Base-by-base conservation (phyloP, 2,329 filamentous ascomycete genomes). In the Tothia fuscella region DNA sequence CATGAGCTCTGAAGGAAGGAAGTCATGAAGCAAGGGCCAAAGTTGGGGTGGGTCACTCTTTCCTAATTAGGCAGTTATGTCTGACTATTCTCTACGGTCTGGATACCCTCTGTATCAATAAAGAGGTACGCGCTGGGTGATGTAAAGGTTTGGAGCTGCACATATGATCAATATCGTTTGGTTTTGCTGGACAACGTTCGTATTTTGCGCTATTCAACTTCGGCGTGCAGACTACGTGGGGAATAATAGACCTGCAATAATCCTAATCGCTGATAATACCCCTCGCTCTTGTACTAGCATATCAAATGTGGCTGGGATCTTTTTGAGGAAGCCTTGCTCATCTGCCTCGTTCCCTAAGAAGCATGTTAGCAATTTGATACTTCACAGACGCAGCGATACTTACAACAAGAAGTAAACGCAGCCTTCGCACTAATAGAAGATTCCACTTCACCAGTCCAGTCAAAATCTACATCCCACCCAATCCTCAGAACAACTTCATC, bases 371-470 rank as follows among this genome's bases (percentile, higher is more conserved):
- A 22, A 10, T 20, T 20, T 20, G 12, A 37, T 19, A 9, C 7
- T 29, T n/a, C 26, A 29, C 9, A 20, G n/a, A 34, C 9, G 16
- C 4, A 14, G 10, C 14, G 14, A 41, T 14, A 71, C 78, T 70
- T 59, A 83, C 79, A 84, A 53, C 72, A 74, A 6, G 63, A 66
- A 1, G 80, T 79, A 30, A 77, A 61, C 4, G 71, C 70, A 2
- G 76, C 61, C 47, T 73, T 54, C 9, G 78, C 63, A 4, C 60
- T 61, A 13, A 83, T 58, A 33, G 64, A 63, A 49, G 72, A 82
- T 51, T 72, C 70, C 4, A 76, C 79, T 53, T 84, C 80, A 5
- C 80, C 80, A 0, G 78, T 79, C 80, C 79, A 84, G 56, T 84
- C 80, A 51, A 84, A 82, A 2, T 60, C 58, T 32, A 82, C 76